Evolutionary conservation across 164 flowering plant genomes (phyloP).

Genomic region (Tinospora cordifolia): DNA sequence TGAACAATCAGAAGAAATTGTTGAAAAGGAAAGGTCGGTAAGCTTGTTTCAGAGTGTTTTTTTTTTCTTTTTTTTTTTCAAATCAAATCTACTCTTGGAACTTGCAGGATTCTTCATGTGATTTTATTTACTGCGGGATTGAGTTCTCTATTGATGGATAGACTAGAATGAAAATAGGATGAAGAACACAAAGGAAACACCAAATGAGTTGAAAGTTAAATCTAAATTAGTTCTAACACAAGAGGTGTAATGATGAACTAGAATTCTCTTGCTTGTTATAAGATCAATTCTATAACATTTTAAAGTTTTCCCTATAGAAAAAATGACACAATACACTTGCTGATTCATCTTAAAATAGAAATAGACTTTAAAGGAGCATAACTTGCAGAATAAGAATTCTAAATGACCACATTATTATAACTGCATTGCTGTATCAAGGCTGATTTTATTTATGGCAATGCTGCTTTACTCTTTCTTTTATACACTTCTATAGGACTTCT

Average conservation of each 20-base stretch:
- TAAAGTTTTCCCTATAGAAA: not conserved
- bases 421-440: not conserved
- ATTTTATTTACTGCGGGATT: not conserved
- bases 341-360: not conserved
- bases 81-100: not conserved
- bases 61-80: not conserved
- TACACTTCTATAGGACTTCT: not conserved
- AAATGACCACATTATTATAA: not conserved
- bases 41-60: conserved; percentile 2
- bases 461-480: not conserved
- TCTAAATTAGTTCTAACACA: not conserved
- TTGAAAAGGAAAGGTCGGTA: conserved; percentile 55
- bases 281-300: not conserved
- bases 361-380: not conserved
- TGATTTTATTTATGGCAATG: not conserved
- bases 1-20: conserved; percentile 36
- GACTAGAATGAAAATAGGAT: not conserved
- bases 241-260: not conserved
- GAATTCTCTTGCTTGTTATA: not conserved
- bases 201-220: not conserved
- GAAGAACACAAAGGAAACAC: not conserved
- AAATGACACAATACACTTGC: not conserved
- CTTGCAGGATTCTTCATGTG: not conserved
- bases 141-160: not conserved
- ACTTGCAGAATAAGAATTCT: not conserved